These are phyloP conservation scores for Pascua sp. DNA, from an alignment of 1,284 basidiomycete species.

Conservation along the genomic window DNA sequence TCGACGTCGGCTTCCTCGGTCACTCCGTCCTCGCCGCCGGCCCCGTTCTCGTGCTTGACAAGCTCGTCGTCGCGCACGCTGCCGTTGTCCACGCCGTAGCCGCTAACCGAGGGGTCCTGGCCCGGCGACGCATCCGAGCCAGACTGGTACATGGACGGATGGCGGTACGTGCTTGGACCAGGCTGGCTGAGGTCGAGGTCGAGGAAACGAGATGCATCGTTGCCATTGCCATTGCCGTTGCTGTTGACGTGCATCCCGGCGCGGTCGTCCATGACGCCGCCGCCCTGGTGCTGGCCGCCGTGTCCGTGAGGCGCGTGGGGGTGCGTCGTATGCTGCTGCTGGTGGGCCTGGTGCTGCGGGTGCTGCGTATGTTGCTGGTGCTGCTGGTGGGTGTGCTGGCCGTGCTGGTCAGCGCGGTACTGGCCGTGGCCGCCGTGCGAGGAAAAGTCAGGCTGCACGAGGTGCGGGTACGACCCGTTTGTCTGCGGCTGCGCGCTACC, in stretches of 20 bases:
- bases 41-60: slow-evolving; percentile 25
- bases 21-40: slow-evolving; percentile 8
- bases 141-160: slow-evolving; percentile 9
- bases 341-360: slow-evolving; percentile 4
- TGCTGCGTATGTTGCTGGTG: slow-evolving; percentile 2
- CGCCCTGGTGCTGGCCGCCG: neutral
- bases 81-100: slow-evolving; percentile 1
- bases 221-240: slow-evolving; percentile 10
- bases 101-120: slow-evolving; percentile 4
- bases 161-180: slow-evolving; percentile 30
- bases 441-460: slow-evolving; percentile 19
- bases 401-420: slow-evolving; percentile 14
- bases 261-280: slow-evolving; percentile 4
- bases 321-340: slow-evolving; percentile 1
- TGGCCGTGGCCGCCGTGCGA: slow-evolving; percentile 5
- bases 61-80: slow-evolving; percentile 15
- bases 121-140: slow-evolving; percentile 15
- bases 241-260: slow-evolving; percentile 2
- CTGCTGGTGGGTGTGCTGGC: slow-evolving; percentile 6
- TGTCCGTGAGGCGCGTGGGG: neutral
- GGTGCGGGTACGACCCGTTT: slow-evolving; percentile 12
- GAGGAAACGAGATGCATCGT: slow-evolving; percentile 27
- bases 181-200: slow-evolving; percentile 32
- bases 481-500: neutral
- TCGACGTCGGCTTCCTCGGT: slow-evolving; percentile 43